A percentile compares a stretch with the other conserved stretches of the same genome.
Conservation (phyloP, 495 filamentous ascomycete species). For the Aspergillus ostianus region DNA sequence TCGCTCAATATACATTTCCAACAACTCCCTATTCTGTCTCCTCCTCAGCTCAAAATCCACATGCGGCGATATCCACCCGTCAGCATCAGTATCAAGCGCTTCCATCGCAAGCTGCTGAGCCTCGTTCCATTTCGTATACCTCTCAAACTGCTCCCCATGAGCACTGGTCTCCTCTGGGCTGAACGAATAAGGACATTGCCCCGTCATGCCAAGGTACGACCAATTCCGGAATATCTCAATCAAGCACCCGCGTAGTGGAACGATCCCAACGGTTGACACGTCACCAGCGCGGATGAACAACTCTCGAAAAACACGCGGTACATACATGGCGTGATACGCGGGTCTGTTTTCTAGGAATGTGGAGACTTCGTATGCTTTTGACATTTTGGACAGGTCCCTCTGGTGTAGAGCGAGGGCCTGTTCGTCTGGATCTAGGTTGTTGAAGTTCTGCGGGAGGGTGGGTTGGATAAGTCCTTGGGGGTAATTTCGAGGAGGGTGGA, state of each 20-base stretch:
- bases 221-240: constrained; percentile 34
- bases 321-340: constrained; percentile 29
- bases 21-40: constrained; percentile 29
- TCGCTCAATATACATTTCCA: constrained; percentile 28
- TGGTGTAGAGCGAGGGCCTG: constrained; percentile 24
- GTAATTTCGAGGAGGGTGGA: constrained; percentile 31
- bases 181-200: constrained; percentile 31
- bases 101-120: constrained; percentile 30
- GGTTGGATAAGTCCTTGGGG: constrained; percentile 24
- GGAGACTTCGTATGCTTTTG: constrained; percentile 36
- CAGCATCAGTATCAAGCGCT: constrained; percentile 38
- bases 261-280: constrained; percentile 28
- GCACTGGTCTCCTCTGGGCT: constrained; percentile 23
- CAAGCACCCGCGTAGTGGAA: constrained; percentile 35
- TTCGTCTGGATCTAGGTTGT: constrained; percentile 26
- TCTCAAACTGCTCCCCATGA: constrained; percentile 27
- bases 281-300: constrained; percentile 35
- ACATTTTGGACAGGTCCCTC: constrained; percentile 23
- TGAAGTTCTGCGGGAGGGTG: constrained; percentile 29
- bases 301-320: constrained; percentile 33
- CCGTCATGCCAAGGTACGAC: constrained; percentile 29
- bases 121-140: constrained; percentile 32
- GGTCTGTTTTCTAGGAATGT: constrained; percentile 27
- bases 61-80: constrained; percentile 36
- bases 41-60: constrained; percentile 29